Evolutionary conservation across 495 filamentous ascomycete genomes (phyloP).

Genomic region (Pseudomonodictys pantanalensis): DNA sequence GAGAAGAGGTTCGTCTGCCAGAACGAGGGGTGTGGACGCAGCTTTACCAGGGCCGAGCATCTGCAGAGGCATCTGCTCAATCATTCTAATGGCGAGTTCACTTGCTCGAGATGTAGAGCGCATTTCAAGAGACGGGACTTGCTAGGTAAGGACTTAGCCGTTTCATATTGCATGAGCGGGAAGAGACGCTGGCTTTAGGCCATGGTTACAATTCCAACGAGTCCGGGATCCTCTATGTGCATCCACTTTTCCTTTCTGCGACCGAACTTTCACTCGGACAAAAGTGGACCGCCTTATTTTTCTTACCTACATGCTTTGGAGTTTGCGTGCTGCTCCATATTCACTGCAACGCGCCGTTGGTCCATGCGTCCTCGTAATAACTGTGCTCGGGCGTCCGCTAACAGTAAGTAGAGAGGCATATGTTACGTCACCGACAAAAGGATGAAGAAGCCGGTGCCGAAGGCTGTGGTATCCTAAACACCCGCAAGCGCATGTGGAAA

Average conservation of each 20-base stretch:
- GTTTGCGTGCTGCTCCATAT: too few species aligned
- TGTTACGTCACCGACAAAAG: slow-evolving; percentile 57
- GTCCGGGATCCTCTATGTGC: too few species aligned
- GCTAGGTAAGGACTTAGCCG: slow-evolving; percentile 11
- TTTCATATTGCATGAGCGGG: not conserved
- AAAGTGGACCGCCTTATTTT: too few species aligned
- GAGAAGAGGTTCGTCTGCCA: slow-evolving; percentile 3
- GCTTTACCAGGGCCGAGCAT: slow-evolving; percentile 24
- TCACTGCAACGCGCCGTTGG: too few species aligned
- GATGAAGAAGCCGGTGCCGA: slow-evolving; percentile 60
- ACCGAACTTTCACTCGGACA: too few species aligned
- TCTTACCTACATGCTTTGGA: too few species aligned
- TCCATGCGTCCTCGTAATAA: too few species aligned
- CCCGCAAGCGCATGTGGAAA: slow-evolving; percentile 58
- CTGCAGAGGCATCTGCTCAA: slow-evolving; percentile 24
- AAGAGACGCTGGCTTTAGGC: not conserved
- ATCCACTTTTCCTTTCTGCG: too few species aligned
- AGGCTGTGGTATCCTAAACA: slow-evolving; percentile 57
- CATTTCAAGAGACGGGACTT: slow-evolving; percentile 26
- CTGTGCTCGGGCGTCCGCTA: slow-evolving; percentile 15
- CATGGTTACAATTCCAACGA: too few species aligned
- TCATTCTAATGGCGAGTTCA: slow-evolving; percentile 19
- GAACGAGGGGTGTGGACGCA: slow-evolving; percentile 19
- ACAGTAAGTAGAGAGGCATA: slow-evolving; percentile 52
- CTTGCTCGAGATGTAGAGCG: slow-evolving; percentile 22